phyloP scores from a whole-genome alignment of 352 stramenopile species.

The Phytophthora meadii region DNA sequence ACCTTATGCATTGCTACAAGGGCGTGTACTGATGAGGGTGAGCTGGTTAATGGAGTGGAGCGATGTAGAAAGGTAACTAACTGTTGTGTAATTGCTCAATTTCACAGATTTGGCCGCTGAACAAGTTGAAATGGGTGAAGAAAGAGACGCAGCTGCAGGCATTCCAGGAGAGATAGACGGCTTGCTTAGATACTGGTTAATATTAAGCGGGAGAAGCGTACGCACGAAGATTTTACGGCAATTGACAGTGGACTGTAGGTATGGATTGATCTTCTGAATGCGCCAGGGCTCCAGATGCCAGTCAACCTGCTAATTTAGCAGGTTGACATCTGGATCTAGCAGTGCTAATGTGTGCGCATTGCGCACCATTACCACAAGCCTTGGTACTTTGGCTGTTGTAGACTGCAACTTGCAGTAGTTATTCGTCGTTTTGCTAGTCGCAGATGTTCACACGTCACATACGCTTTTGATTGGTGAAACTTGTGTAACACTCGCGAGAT shows the following conservation, averaged over 20 bases:
- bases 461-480: constrained; percentile 2
- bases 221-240: neutral
- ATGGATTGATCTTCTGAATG: too few species aligned
- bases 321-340: too few species aligned
- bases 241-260: too few species aligned
- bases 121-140: constrained; percentile 71
- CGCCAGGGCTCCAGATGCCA: too few species aligned
- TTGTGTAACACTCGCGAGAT: neutral
- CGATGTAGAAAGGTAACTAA: neutral
- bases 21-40: constrained; percentile 89
- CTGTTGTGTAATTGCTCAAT: neutral
- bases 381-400: too few species aligned
- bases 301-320: too few species aligned
- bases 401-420: too few species aligned
- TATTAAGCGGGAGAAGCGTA: constrained; percentile 4
- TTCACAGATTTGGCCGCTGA: constrained; percentile 80
- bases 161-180: constrained; percentile 61
- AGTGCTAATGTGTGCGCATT: too few species aligned
- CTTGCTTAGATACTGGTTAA: neutral
- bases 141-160: constrained; percentile 59
- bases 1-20: constrained; percentile 91
- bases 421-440: too few species aligned
- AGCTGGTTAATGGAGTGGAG: constrained; percentile 27
- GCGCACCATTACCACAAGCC: too few species aligned
- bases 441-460: neutral